Base-by-base conservation (phyloP, 2,329 filamentous ascomycete genomes). In the Xylaria sp. region DNA sequence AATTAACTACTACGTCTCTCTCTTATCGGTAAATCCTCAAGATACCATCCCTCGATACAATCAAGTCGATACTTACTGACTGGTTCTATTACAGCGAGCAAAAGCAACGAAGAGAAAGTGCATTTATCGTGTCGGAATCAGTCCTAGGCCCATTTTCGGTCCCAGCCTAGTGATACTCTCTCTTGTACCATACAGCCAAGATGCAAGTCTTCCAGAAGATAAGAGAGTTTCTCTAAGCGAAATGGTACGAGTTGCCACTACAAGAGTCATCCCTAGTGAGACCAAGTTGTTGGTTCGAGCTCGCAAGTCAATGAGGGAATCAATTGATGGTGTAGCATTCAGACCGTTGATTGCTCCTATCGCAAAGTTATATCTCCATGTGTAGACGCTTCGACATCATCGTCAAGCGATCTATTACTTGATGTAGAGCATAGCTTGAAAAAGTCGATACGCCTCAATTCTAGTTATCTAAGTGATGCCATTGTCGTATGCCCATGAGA, bases 1-100 rank as follows among this genome's bases (percentile, higher is more conserved):
- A n/a, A n/a, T n/a, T n/a, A n/a, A 30, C 11, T 47, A 30, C 14
- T 21, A 7, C 4, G 7, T 1, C 14, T 32, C 54, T 11, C 17
- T 11, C 24, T 24, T 19, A 8, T 19, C 17, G 14, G 59, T 58
- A 54, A 54, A 60, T 59, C 34, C n/a, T 30, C 42, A 30, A 36
- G 30, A 50, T 45, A 8, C 21, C 42, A 9, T 2, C 14, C 4
- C 11, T 42, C 3, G 8, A 36, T 6, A 6, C 34, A 2, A 36
- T 27, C 6, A 36, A 36, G 32, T 11, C 34, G 34, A 36, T 3
- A 36, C 34, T 11, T 36, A 7, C 34, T 36, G 11, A 36, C 24
- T 36, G 34, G 7, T 36, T 36, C 34, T 7, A 36, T 34, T 36
- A 36, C 11, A 36, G 34, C 34, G 2, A 36, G 7, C 34, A 36